These are phyloP conservation scores for Pisolithus thermaeus DNA, from an alignment of 1,284 basidiomycete genomes.

Conservation along the genomic window DNA sequence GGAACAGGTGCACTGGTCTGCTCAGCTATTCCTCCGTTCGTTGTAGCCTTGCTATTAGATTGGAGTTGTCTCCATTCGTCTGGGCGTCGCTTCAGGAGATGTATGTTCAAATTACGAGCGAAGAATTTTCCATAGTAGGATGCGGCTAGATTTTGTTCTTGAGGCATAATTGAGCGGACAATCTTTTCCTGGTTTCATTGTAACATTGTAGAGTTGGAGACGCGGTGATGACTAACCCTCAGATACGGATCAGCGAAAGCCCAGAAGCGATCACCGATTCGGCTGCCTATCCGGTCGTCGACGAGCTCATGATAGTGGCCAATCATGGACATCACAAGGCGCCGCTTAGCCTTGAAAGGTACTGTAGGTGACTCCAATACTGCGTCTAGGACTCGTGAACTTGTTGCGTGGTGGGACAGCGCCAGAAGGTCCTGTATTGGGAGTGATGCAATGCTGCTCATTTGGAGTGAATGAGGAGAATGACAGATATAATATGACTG, in stretches of 20 bases:
- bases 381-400: slow-evolving; percentile 80
- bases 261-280: slow-evolving; percentile 87
- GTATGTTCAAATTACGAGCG: slow-evolving; percentile 69
- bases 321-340: slow-evolving; percentile 69
- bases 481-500: not conserved
- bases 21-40: not conserved
- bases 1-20: slow-evolving; percentile 4
- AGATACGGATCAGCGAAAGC: slow-evolving; percentile 83
- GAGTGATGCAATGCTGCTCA: slow-evolving; percentile 54
- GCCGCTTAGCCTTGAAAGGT: slow-evolving; percentile 59
- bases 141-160: slow-evolving; percentile 65
- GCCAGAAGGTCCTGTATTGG: slow-evolving; percentile 54
- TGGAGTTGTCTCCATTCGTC: slow-evolving; percentile 76
- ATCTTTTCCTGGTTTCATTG: slow-evolving; percentile 71
- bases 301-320: slow-evolving; percentile 75
- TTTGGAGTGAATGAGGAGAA: slow-evolving; percentile 8
- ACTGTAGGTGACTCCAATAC: slow-evolving; percentile 69
- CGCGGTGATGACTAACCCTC: slow-evolving; percentile 48
- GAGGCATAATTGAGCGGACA: slow-evolving; percentile 66
- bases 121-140: slow-evolving; percentile 88
- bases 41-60: slow-evolving; percentile 21
- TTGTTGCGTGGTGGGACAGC: slow-evolving; percentile 66
- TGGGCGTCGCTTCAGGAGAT: slow-evolving; percentile 71
- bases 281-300: slow-evolving; percentile 83
- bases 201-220: slow-evolving; percentile 7